Conservation (phyloP, 345 rosid genomes). For the Raphanus raphanistrum region DNA sequence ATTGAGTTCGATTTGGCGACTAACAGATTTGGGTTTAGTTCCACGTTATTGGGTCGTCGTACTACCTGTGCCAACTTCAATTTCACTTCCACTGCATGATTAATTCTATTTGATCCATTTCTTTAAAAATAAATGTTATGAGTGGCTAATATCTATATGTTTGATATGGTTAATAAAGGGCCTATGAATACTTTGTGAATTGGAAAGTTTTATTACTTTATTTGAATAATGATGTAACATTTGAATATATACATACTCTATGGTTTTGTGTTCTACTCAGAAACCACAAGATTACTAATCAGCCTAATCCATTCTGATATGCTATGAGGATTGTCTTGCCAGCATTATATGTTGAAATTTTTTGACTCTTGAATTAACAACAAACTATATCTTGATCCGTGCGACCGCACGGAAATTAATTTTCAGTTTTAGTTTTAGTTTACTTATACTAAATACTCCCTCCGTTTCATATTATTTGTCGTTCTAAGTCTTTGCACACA, state of each 20-base stretch:
- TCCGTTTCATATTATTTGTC: no score
- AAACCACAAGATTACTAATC: neutral
- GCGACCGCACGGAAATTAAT: no score
- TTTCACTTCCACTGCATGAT: constrained; percentile 51
- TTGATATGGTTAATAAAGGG: neutral
- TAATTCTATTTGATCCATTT: neutral
- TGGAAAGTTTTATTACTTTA: neutral
- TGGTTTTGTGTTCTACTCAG: no score
- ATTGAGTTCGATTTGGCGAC: constrained; percentile 61
- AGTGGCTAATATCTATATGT: neutral
- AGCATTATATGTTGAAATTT: no score
- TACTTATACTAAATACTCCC: no score
- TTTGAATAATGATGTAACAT: neutral
- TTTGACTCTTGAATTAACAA: no score
- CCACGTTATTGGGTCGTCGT: constrained; percentile 49
- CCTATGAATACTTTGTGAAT: neutral
- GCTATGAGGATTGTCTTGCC: neutral
- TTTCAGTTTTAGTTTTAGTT: no score
- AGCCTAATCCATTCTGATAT: neutral
- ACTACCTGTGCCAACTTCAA: constrained; percentile 71
- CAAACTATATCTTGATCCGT: no score
- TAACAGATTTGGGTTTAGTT: constrained; percentile 67
- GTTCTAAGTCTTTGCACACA: no score
- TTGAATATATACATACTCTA: neutral
- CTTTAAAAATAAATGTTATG: neutral